phyloP scores from a whole-genome alignment of 2,329 filamentous ascomycete genomes.

The Beauveria sp. region DNA sequence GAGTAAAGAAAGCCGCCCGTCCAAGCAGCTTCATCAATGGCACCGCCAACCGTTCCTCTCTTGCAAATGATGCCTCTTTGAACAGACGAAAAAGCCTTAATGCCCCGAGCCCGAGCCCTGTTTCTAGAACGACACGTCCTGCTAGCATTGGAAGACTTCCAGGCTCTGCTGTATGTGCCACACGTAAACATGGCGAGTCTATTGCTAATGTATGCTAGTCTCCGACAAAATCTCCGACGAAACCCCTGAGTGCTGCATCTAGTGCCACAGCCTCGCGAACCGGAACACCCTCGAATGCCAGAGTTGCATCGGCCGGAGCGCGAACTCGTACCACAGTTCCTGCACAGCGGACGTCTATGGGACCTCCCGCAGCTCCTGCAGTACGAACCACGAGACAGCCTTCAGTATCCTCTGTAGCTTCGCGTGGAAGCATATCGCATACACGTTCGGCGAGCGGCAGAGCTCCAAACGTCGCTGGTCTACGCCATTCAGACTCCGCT shows the following conservation, averaged over 20 bases:
- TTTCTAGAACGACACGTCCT: conserved; percentile 46
- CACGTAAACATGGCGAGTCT: neutral
- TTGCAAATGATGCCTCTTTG: conserved; percentile 43
- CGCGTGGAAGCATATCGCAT: conserved; percentile 24
- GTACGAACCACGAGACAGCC: conserved; percentile 35
- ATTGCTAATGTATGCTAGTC: conserved; percentile 40
- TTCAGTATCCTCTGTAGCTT: conserved; percentile 34
- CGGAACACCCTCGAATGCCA: conserved; percentile 52
- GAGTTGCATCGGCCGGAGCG: conserved; percentile 33
- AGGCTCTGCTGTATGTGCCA: neutral
- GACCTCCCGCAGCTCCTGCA: conserved; percentile 48
- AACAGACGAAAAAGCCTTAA: conserved; percentile 62
- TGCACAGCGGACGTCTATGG: conserved; percentile 57
- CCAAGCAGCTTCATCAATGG: conserved; percentile 46
- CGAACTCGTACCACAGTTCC: conserved; percentile 50
- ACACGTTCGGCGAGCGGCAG: conserved; percentile 34
- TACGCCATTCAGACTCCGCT: conserved; percentile 32
- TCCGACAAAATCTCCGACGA: conserved; percentile 72
- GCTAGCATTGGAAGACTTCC: conserved; percentile 48
- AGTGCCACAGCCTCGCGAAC: conserved; percentile 55
- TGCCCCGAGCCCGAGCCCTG: conserved; percentile 65
- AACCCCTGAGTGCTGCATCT: conserved; percentile 54
- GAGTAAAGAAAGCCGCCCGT: conserved; percentile 33
- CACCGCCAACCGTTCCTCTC: conserved; percentile 30
- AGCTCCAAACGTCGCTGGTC: conserved; percentile 27